phyloP scores from a whole-genome alignment of 2,329 filamentous ascomycete genomes.

The Aspergillus caelatus region DNA sequence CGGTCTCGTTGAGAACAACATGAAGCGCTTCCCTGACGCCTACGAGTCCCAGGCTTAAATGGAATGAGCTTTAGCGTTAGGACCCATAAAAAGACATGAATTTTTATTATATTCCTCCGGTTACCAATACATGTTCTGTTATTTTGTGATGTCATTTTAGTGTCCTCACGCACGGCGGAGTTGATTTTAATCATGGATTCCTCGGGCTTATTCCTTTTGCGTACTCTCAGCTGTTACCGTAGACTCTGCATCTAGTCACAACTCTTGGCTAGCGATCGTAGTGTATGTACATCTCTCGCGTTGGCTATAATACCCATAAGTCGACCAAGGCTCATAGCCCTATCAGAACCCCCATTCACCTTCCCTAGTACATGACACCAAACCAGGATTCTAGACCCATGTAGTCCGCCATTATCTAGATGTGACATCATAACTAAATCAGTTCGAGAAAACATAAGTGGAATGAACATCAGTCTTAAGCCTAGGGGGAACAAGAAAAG shows the following conservation, averaged over 20 bases:
- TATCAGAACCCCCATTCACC: background rate
- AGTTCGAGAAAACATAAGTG: background rate
- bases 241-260: background rate
- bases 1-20: constrained; percentile 82
- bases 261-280: background rate
- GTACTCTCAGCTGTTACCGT: background rate
- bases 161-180: constrained; percentile 18
- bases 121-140: constrained; percentile 7
- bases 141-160: constrained; percentile 14
- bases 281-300: background rate
- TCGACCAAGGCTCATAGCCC: background rate
- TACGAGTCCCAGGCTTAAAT: constrained; percentile 58
- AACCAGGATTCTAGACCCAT: background rate
- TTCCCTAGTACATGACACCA: background rate
- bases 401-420: background rate
- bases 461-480: background rate
- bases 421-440: background rate
- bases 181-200: constrained; percentile 17
- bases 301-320: background rate
- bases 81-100: constrained; percentile 17
- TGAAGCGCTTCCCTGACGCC: constrained; percentile 92
- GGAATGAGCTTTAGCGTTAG: constrained; percentile 21
- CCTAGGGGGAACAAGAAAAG: no score
- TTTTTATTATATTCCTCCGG: constrained; percentile 11
- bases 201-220: constrained; percentile 7